Percentiles rank a stretch among this genome's conserved stretches.
Evolutionary conservation across 208 protist genomes (phyloP).

Genomic region (Trypanosoma melophagium): DNA sequence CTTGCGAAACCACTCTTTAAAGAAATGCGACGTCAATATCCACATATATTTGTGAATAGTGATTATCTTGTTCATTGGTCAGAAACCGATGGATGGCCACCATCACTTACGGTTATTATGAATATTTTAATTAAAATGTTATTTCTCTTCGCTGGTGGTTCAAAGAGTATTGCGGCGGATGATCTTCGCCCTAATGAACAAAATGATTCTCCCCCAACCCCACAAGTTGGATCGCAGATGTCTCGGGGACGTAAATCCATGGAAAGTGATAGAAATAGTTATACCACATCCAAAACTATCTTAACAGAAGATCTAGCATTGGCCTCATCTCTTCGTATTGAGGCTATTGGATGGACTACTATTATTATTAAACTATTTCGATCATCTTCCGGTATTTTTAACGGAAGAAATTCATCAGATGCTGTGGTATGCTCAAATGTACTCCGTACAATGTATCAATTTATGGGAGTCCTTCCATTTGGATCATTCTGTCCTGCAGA

Average conservation of each 20-base stretch:
- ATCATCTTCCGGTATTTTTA: neutral
- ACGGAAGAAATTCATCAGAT: conserved; percentile 13
- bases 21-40: conserved; percentile 43
- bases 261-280: neutral
- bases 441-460: conserved; percentile 55
- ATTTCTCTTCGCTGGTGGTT: conserved; percentile 60
- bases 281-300: neutral
- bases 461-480: conserved; percentile 46
- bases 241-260: neutral
- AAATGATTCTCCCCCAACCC: neutral
- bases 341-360: conserved; percentile 29
- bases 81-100: conserved; percentile 24
- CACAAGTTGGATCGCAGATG: neutral
- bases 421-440: conserved; percentile 44
- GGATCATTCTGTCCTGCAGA: conserved; percentile 38
- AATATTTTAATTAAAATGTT: conserved; percentile 53
- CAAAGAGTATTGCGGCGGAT: conserved; percentile 58
- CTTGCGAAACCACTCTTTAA: conserved; percentile 30
- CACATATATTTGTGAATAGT: conserved; percentile 50
- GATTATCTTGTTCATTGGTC: conserved; percentile 23
- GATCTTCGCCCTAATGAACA: conserved; percentile 32
- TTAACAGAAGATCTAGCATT: conserved; percentile 53
- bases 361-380: conserved; percentile 38
- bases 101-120: conserved; percentile 35
- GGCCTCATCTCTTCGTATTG: conserved; percentile 38